Evolutionary conservation across 2,329 filamentous ascomycete genomes (phyloP), one percentile per base, ranked within the genome.

Genomic region (Sphaerulina populicola): DNA sequence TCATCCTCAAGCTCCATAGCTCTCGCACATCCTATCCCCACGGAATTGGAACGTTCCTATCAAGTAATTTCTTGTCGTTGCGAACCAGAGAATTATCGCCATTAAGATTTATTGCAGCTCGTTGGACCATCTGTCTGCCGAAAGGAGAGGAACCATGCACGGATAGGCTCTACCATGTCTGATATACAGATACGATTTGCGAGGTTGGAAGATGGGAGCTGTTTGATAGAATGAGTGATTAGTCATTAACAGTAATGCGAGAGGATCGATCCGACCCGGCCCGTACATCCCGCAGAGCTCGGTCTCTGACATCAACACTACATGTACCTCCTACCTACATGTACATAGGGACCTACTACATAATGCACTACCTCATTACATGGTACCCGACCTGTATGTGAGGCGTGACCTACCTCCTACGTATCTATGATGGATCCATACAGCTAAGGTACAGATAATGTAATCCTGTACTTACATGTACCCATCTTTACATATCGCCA

Each of bases 261-360:
- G 31, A 2, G 39, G 39, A 18, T n/a, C n/a, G n/a, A n/a, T n/a
- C 37, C 23, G 38, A 27, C 23, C 47, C 43, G 47, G 18, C 14
- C 41, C 37, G 46, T 42, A 27, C 38, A 12, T 21, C 9, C 30
- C 8, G 31, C 10, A 10, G 6, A 30, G 10, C 41, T 47, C 21
- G 23, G 52, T 44, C 40, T 15, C 29, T 45, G 41, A 47, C 46
- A 30, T 55, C 50, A 44, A 44, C 53, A 50, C 40, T 39, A 46
- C 46, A n/a, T n/a, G n/a, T n/a, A n/a, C n/a, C n/a, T n/a, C n/a
- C n/a, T n/a, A n/a, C 39, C 33, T 2, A 43, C 39, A 15, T 44
- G 30, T 18, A 18, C n/a, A n/a, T n/a, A 18, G 18, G 18, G 2
- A 18, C 2, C 12, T 4, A 11, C 9, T 11, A 1, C 21, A 23